Base-by-base conservation (phyloP, 2,329 filamentous ascomycete genomes). In the Dryadomyces sulphureus region DNA sequence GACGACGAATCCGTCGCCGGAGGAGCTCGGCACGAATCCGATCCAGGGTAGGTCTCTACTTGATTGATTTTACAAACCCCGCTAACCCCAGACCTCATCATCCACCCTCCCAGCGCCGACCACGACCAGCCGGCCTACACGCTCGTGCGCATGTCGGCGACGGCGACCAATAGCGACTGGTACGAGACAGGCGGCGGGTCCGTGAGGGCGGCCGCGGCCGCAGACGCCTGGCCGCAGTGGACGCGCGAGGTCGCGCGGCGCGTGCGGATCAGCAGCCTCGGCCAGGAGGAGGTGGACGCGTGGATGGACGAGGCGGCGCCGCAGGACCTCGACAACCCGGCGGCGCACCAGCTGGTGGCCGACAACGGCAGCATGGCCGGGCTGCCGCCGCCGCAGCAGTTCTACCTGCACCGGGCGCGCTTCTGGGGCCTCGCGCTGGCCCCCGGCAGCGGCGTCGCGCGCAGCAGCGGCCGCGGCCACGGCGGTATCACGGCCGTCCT, bases 401-500 rank as follows among this genome's bases (percentile, higher is more conserved):
- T 74, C 8, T 64, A 71, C 48, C 65, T 70, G 2, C 65, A 69
- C 38, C 63, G 72, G 14, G 66, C 69, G 42, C 66, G 72, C 8
- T 62, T 77, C 36, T 75, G 72, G 70, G 73, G 70, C 1, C 58
- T 78, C 38, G 61, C 70, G 1, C 53, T 62, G 2, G 74, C 71
- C 2, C 71, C 73, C 0, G 73, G 70, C 2, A 70, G 66, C 38
- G 20, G 25, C 16, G 32, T 17, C 32, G 5, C 7, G 7, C 11
- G 16, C 32, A 17, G 32, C 32, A 12, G 6, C 32, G 16, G 32
- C 32, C 16, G 21, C 43, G 7, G 45, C 21, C 16, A 22, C 21
- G 20, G 32, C 5, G 22, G 24, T 16, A 41, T 44, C 11, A 67
- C 65, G 1, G 74, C 69, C 1, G 67, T 70, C 6, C 63, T 79